Conservation (phyloP, 2,329 filamentous ascomycete species). For the Venturia carpophila region DNA sequence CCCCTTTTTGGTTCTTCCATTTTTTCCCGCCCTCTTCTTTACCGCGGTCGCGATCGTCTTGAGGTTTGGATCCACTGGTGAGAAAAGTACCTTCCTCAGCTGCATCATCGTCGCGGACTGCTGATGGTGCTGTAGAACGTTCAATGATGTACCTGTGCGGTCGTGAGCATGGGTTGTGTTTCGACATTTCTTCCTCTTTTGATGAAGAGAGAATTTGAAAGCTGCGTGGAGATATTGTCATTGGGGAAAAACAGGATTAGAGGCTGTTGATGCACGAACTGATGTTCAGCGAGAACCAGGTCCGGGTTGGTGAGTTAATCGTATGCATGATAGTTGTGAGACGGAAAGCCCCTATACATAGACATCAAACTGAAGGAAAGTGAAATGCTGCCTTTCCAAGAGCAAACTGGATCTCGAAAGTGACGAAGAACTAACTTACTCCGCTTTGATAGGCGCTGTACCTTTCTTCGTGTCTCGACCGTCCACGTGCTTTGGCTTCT, state of each 20-base stretch:
- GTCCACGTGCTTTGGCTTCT: constrained; percentile 20
- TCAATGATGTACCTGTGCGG: constrained; percentile 27
- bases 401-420: not conserved
- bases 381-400: not conserved
- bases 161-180: not conserved
- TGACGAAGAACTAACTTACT: constrained; percentile 42
- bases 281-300: not conserved
- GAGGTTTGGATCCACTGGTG: constrained; percentile 8
- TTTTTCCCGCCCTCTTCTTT: constrained; percentile 25
- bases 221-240: too few species aligned
- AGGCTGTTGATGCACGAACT: too few species aligned
- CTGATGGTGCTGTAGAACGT: not conserved
- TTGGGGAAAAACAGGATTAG: too few species aligned
- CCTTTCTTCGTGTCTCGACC: constrained; percentile 35
- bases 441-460: constrained; percentile 63
- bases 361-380: too few species aligned
- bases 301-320: too few species aligned
- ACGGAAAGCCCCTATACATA: not conserved
- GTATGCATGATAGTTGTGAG: too few species aligned
- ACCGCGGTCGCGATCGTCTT: not conserved
- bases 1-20: constrained; percentile 30
- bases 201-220: too few species aligned
- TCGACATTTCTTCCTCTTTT: too few species aligned
- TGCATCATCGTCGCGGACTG: constrained; percentile 29
- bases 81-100: constrained; percentile 22